Evolutionary conservation across 2,329 filamentous ascomycete genomes (phyloP), one percentile per base, ranked within the genome.

Genomic region (Xylaria sp.): DNA sequence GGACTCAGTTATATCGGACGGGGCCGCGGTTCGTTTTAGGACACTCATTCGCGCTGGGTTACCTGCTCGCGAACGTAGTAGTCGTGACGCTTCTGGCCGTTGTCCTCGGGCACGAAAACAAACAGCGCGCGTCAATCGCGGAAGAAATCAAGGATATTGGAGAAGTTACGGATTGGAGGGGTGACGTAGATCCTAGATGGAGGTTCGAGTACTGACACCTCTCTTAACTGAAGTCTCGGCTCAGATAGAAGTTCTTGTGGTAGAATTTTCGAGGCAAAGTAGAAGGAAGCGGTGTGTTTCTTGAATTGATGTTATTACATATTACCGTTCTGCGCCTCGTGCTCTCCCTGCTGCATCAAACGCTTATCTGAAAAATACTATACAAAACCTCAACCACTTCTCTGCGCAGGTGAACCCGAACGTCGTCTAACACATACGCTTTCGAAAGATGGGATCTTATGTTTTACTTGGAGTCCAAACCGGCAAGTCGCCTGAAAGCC

Each of bases 1-100:
- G 90, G 0, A 93, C 90, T 1, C 90, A 93, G 78, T 77, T 93
- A 1, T 93, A 93, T 77, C 83, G 90, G 1, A 82, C 84, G 0
- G 87, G 84, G 0, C 91, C 91, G 1, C 81, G 89, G 39, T 93
- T 88, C 73, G 83, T 90, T 58, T 81, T 92, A 0, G 91, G 91
- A 0, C 91, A 93, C 77, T 86, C 86, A 0, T 87, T 92, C 73
- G 90, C 90, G 0, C 76, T 93, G 52, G 90, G 83, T 0, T 93
- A 93, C 75, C 79, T 92, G 2, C 75, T 86, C 0, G 85, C 82
- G 0, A 92, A 92, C 67, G 80, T 88, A 0, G 69, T 84, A 0
- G 86, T 91, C 0, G 87, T 87, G 0, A 75, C 77, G 0, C 72
- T 84, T 0, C 75, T 92, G 39, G 91, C 87, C 76, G 79, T 80